Evolutionary conservation across 768 basidiomycete species (phyloP).

Genomic region (Xerocomellus dryophilus): DNA sequence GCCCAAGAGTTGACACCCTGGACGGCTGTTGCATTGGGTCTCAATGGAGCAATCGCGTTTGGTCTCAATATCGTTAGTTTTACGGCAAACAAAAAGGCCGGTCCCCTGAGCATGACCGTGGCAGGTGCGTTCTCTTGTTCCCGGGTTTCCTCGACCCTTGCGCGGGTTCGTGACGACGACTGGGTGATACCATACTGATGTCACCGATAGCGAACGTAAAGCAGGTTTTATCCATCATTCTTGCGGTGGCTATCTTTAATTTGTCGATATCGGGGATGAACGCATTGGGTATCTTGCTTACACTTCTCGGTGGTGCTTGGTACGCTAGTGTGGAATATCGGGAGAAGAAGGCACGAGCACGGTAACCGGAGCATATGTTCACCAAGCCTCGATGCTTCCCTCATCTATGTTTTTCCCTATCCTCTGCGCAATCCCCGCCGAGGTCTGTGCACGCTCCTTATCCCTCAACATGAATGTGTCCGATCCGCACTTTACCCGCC

Average conservation of each 20-base stretch:
- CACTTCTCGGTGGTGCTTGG: constrained; percentile 82
- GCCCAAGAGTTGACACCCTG: constrained; percentile 36
- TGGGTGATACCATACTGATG: constrained; percentile 5
- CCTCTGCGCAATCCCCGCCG: neutral
- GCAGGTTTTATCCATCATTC: constrained; percentile 85
- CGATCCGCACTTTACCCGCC: neutral
- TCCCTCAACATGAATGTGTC: neutral
- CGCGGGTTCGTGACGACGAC: neutral
- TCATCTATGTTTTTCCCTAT: neutral
- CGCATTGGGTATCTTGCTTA: constrained; percentile 77
- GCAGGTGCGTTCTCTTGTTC: constrained; percentile 52
- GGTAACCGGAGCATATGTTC: neutral
- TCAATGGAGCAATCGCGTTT: constrained; percentile 89
- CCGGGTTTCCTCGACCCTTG: neutral
- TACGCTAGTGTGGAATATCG: constrained; percentile 67
- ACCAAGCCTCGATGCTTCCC: neutral
- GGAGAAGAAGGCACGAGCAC: constrained; percentile 39
- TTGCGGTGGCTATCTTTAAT: constrained; percentile 81
- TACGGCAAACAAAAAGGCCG: constrained; percentile 90
- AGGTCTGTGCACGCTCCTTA: neutral
- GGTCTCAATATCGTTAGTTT: constrained; percentile 92
- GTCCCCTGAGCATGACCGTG: constrained; percentile 88
- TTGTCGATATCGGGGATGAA: constrained; percentile 78
- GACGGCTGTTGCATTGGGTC: constrained; percentile 52
- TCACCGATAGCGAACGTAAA: constrained; percentile 74